Conservation (phyloP, 208 protist genomes). For the Porcisia hertigi region DNA sequence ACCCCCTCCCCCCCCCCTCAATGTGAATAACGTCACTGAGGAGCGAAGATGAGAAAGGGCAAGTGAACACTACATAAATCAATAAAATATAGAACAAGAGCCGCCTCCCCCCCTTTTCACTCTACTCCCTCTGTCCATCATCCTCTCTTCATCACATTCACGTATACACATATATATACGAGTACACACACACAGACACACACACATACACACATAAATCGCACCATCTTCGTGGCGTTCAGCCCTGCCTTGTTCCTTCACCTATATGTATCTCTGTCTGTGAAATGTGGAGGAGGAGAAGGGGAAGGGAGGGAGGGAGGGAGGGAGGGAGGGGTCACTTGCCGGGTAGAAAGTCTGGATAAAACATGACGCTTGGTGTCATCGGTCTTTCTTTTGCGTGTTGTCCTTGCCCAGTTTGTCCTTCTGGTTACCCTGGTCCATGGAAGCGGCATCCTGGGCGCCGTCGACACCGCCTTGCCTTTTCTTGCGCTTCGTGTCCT, state of each 20-base stretch:
- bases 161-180: neutral
- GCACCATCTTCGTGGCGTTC: too few relatives aligned
- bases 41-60: neutral
- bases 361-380: too few relatives aligned
- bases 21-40: neutral
- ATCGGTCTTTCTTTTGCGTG: neutral
- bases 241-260: too few relatives aligned
- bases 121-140: too few relatives aligned
- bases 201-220: neutral
- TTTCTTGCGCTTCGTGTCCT: constrained; percentile 22
- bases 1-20: too few relatives aligned
- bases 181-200: neutral
- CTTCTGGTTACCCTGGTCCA: neutral
- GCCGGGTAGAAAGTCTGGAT: too few relatives aligned
- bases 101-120: too few relatives aligned
- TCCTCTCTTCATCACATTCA: neutral
- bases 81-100: too few relatives aligned
- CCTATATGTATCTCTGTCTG: too few relatives aligned
- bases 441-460: neutral
- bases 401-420: neutral
- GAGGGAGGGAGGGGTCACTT: too few relatives aligned
- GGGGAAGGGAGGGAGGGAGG: too few relatives aligned
- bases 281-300: too few relatives aligned
- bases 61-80: neutral
- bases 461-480: neutral